Base-by-base conservation (phyloP, 768 basidiomycete genomes). In the Mycena crocata region DNA sequence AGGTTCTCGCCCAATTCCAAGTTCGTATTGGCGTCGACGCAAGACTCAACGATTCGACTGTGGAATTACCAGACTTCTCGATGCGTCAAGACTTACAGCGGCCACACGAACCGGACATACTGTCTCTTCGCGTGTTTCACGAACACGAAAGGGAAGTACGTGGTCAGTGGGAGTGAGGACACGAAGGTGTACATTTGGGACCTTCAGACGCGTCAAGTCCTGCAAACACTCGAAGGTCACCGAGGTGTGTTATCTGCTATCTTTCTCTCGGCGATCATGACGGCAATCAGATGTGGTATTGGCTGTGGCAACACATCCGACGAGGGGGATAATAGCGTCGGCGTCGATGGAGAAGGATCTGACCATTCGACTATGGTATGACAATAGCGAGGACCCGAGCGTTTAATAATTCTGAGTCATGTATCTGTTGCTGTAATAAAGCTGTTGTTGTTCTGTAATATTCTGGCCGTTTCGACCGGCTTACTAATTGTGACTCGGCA, bases 61-160 rank as follows among this genome's bases (percentile, higher is more conserved):
- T 99, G 98, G 96, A 93, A 97, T 76, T 95, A 92, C 75, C 94
- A 95, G 65, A 91, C 89, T 10, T 93, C 94, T 5, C 90, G 91
- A 64, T 95, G 95, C 71, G 90, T 97, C 26, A 98, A 99, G 81
- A 97, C 96, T 3, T 96, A 96, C 74, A 89, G 85, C 0, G 95
- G 96, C 0, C 96, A 97, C 75, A 83, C 83, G 5, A 97, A 96
- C 77, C 88, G 93, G 50, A 94, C 93, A 34, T 97, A 91, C 70
- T 95, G 93, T 71, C 82, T 95, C 63, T 85, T 87, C 64, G 81
- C 92, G 7, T 88, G 87, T 71, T 93, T 95, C 74, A 82, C 81
- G 62, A 84, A 83, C 42, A 87, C 86, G 0, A 80, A 84, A 12
- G 86, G 87, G 9, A 89, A 87, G 59, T 93, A 90, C 77, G 85